A percentile compares a stretch with the other conserved stretches of the same genome.
phyloP scores from a whole-genome alignment of 345 rosid genomes.

The Camelina neglecta region DNA sequence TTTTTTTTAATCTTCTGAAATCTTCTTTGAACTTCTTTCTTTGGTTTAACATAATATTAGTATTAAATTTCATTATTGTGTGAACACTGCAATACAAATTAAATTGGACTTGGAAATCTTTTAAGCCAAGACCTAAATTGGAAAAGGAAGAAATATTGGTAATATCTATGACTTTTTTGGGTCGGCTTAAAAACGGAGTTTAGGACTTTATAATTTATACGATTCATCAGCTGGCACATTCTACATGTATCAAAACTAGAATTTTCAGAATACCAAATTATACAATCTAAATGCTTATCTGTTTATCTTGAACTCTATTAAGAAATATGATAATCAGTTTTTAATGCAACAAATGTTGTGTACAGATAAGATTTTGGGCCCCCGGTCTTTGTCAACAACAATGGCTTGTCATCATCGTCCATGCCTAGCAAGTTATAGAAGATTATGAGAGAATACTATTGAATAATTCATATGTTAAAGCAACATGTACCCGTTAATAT shows the following conservation, averaged over 20 bases:
- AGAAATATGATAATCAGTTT: background rate
- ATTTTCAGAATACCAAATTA: background rate
- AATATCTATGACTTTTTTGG: constrained; percentile 1
- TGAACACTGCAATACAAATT: background rate
- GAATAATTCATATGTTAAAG: background rate
- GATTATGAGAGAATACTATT: background rate
- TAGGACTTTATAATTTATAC: background rate
- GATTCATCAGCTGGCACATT: background rate
- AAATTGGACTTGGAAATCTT: constrained; percentile 4
- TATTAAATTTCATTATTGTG: background rate
- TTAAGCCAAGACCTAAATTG: constrained; percentile 10
- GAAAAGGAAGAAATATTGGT: background rate
- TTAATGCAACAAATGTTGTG: background rate
- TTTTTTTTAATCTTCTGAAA: background rate
- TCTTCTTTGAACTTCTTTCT: background rate
- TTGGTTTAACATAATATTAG: background rate
- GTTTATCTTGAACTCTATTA: background rate
- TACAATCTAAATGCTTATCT: background rate
- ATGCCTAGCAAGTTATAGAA: background rate
- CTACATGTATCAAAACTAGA: background rate
- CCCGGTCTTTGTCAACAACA: background rate
- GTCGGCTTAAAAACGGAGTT: background rate
- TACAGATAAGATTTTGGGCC: background rate
- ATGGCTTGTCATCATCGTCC: background rate
- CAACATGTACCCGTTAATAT: background rate